Conservation (phyloP, 106 monocot genomes). For the Dioscorea zingiberensis region DNA sequence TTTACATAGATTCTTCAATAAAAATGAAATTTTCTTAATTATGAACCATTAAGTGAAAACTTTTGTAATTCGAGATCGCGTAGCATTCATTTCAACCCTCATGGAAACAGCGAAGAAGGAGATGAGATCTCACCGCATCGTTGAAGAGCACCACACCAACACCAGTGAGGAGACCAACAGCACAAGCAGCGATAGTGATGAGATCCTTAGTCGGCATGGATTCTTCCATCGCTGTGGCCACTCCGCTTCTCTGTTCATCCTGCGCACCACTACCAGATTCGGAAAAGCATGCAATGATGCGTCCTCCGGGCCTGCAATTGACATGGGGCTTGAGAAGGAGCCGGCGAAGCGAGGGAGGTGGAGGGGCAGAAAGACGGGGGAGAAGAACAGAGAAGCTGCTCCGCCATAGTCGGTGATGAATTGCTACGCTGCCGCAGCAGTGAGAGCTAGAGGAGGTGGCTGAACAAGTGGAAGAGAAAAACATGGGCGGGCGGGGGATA, state of each 20-base stretch:
- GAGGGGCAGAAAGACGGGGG: not conserved
- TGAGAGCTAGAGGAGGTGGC: no score
- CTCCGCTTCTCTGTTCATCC: not conserved
- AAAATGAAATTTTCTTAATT: no score
- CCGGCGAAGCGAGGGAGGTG: not conserved
- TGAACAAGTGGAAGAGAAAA: no score
- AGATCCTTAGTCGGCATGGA: slow-evolving; percentile 27
- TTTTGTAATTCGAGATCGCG: no score
- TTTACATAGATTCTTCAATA: no score
- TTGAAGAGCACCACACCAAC: slow-evolving; percentile 79
- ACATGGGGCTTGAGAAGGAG: not conserved
- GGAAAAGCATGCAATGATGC: not conserved
- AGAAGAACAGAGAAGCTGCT: not conserved
- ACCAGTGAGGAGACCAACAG: slow-evolving; percentile 81
- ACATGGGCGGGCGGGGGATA: no score
- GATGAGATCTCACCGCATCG: slow-evolving; percentile 25
- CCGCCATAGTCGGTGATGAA: no score
- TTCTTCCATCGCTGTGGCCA: slow-evolving; percentile 9
- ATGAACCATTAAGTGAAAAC: no score
- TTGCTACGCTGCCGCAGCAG: no score
- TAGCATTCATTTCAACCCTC: no score
- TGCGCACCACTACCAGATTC: not conserved
- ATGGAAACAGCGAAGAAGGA: no score
- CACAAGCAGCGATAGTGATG: slow-evolving; percentile 59
- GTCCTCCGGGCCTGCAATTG: no score